phyloP scores from a whole-genome alignment of 257 asterid species.

The Nicotiana noctiflora region DNA sequence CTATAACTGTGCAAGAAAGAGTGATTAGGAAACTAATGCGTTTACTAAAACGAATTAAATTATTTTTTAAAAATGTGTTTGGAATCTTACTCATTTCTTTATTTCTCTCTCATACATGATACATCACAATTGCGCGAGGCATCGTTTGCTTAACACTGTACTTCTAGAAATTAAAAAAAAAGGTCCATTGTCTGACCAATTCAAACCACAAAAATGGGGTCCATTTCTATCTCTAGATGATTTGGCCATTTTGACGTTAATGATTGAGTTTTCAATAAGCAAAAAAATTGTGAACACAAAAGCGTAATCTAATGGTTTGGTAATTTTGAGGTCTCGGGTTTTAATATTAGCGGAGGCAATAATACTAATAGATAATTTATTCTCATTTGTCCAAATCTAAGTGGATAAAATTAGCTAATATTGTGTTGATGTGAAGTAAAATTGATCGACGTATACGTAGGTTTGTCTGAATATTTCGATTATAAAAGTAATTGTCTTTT shows the following conservation, averaged over 20 bases:
- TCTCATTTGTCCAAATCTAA: no score
- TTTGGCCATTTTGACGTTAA: background rate
- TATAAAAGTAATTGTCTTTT: no score
- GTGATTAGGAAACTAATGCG: background rate
- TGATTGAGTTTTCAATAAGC: conserved; percentile 8
- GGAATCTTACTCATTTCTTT: background rate
- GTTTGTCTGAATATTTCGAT: no score
- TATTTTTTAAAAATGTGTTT: background rate
- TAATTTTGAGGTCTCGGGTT: no score
- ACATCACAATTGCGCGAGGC: background rate
- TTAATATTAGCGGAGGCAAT: no score
- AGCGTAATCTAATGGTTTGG: no score
- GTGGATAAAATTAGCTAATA: no score
- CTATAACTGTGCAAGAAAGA: background rate
- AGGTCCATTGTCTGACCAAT: conserved; percentile 16
- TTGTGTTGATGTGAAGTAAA: no score
- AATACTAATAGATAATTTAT: no score
- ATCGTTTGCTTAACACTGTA: background rate
- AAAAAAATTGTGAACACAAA: background rate
- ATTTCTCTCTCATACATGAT: background rate
- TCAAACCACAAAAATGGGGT: conserved; percentile 24
- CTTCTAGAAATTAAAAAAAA: conserved; percentile 1
- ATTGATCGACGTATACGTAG: no score
- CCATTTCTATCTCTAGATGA: background rate
- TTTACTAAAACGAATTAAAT: background rate